A percentile compares a stretch with the other conserved stretches of the same genome.
Conservation (phyloP, 2,329 filamentous ascomycete genomes). For the Colletotrichum orchidophilum region DNA sequence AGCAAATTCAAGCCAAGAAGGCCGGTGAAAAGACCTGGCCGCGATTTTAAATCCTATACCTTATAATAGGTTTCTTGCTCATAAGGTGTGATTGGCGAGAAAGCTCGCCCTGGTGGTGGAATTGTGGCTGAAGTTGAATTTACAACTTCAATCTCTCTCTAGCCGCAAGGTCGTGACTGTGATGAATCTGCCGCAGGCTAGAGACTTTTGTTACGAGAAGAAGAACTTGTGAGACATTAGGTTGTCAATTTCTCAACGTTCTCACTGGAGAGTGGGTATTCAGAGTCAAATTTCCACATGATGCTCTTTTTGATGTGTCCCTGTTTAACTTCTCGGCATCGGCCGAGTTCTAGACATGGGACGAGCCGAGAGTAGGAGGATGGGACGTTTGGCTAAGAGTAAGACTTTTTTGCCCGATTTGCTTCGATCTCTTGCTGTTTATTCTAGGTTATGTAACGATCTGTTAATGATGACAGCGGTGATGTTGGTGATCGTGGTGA, state of each 20-base stretch:
- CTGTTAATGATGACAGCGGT: too few relatives aligned
- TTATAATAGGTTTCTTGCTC: too few relatives aligned
- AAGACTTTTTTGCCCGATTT: too few relatives aligned
- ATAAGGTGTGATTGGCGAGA: too few relatives aligned
- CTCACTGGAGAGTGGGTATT: neutral
- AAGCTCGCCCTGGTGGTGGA: too few relatives aligned
- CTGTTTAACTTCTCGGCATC: neutral
- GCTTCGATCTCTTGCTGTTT: too few relatives aligned
- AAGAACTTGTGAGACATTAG: neutral
- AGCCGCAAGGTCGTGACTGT: neutral
- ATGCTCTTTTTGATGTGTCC: neutral
- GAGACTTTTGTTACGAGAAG: neutral
- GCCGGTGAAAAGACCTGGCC: slow-evolving; percentile 6
- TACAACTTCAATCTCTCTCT: too few relatives aligned
- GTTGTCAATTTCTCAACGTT: neutral
- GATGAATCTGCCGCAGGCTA: neutral
- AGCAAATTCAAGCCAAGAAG: slow-evolving; percentile 22
- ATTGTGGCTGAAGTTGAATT: neutral
- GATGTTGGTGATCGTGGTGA: too few relatives aligned
- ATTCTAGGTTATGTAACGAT: too few relatives aligned
- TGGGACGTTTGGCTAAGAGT: too few relatives aligned
- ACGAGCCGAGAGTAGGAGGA: neutral
- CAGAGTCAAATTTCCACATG: neutral
- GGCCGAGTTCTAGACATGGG: neutral
- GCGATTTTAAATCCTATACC: neutral